Percentiles rank a stretch among this genome's conserved stretches.
phyloP scores from a whole-genome alignment of 202 grass and related monocot species.

The Schoenoplectus triqueter region DNA sequence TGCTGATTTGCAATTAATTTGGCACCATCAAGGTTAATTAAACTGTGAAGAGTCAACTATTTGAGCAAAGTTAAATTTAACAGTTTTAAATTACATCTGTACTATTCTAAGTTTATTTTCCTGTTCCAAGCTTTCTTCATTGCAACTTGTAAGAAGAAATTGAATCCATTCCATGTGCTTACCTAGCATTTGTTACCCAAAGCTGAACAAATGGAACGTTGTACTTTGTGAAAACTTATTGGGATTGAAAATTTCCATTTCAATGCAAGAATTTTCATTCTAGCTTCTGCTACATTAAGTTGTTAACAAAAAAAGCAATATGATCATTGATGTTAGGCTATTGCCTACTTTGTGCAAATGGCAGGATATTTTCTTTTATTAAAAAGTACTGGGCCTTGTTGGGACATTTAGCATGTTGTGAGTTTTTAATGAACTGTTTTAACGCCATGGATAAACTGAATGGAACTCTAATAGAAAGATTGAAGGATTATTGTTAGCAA shows the following conservation, averaged over 20 bases:
- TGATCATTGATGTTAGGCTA: not conserved
- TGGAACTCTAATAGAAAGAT: not conserved
- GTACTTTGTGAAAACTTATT: slow-evolving; percentile 4
- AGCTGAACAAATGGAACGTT: not conserved
- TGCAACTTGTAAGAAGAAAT: not conserved
- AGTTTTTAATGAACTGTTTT: not conserved
- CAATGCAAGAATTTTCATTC: slow-evolving; percentile 13
- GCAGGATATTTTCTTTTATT: not conserved
- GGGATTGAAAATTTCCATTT: slow-evolving; percentile 29
- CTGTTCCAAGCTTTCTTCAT: not conserved
- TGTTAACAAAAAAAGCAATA: not conserved
- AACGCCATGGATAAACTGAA: not conserved
- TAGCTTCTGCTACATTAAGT: not conserved
- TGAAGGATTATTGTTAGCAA: not conserved
- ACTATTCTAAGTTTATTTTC: not conserved
- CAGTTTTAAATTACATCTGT: not conserved
- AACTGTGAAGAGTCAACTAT: slow-evolving; percentile 7
- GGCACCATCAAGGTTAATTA: not conserved
- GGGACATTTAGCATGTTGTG: not conserved
- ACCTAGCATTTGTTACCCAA: not conserved
- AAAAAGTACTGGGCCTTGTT: not conserved
- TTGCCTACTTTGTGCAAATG: not conserved
- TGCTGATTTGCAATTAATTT: not conserved
- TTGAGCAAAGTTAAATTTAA: not conserved
- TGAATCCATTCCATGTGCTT: not conserved